Conservation (phyloP, 176 grass and related monocot genomes). For the Thinopyrum elongatum region DNA sequence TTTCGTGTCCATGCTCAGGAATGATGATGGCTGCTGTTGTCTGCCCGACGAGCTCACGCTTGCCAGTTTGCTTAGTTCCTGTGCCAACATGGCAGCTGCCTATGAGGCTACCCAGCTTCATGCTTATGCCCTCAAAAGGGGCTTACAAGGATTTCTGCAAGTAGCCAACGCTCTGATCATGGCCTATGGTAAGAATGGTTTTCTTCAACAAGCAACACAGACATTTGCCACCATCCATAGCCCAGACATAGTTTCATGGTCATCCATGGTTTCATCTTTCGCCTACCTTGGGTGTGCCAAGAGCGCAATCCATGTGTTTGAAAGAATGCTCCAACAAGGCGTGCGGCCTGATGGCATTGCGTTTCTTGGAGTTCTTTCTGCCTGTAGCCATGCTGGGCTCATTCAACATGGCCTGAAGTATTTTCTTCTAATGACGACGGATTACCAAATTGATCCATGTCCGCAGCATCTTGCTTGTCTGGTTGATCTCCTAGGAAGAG, state of each 20-base stretch:
- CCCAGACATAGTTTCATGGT: constrained; percentile 75
- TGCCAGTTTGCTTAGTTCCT: constrained; percentile 67
- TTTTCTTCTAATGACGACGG: constrained; percentile 57
- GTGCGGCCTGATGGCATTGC: constrained; percentile 49
- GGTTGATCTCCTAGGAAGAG: constrained; percentile 77
- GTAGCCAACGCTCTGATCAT: constrained; percentile 69
- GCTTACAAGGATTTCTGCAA: constrained; percentile 44
- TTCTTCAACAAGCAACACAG: constrained; percentile 38
- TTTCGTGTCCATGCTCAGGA: constrained; percentile 53
- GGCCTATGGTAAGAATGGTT: constrained; percentile 74
- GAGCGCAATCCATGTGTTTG: constrained; percentile 49
- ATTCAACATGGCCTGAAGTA: constrained; percentile 58
- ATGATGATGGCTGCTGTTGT: constrained; percentile 17
- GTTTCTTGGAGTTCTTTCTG: constrained; percentile 73
- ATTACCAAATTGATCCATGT: constrained; percentile 51
- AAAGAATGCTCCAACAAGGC: constrained; percentile 58
- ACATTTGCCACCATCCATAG: constrained; percentile 38
- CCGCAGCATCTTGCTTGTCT: constrained; percentile 69
- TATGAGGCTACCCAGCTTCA: constrained; percentile 66
- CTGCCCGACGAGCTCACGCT: constrained; percentile 72
- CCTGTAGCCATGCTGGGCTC: constrained; percentile 74
- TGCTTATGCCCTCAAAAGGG: constrained; percentile 37
- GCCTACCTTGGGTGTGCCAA: constrained; percentile 53
- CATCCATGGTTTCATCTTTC: constrained; percentile 65
- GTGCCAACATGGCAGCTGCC: constrained; percentile 49